Percentiles rank a stretch among this genome's conserved stretches.
These are phyloP conservation scores for Trametes meyenii DNA, from an alignment of 768 basidiomycete species.

Conservation along the genomic window DNA sequence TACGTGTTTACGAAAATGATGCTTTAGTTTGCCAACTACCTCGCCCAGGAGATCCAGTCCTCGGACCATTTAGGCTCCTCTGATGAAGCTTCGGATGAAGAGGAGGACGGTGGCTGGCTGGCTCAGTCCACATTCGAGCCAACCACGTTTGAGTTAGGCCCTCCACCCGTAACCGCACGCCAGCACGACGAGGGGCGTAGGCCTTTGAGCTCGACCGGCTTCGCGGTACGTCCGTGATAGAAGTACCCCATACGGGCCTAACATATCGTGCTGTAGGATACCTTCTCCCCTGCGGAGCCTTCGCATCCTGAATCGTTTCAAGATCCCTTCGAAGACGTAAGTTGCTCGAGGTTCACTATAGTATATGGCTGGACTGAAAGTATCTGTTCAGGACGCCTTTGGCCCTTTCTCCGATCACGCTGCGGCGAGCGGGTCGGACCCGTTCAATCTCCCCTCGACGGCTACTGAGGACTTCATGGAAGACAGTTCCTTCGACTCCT, in stretches of 20 bases:
- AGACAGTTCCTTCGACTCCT: conserved; percentile 66
- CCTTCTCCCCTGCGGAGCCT: conserved; percentile 30
- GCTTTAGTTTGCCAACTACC: conserved; percentile 75
- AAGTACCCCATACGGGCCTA: not conserved
- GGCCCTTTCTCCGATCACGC: conserved; percentile 80
- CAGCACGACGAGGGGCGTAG: conserved; percentile 32
- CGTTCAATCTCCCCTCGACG: conserved; percentile 52
- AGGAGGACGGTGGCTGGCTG: conserved; percentile 80
- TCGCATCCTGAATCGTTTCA: conserved; percentile 24
- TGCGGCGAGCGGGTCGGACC: conserved; percentile 48
- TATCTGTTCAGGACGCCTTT: conserved; percentile 30
- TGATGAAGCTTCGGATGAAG: conserved; percentile 59
- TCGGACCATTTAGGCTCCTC: conserved; percentile 57
- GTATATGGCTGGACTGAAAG: not conserved
- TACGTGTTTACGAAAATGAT: not conserved
- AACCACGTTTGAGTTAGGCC: conserved; percentile 57
- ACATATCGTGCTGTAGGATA: conserved; percentile 29
- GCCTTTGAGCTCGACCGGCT: conserved; percentile 35
- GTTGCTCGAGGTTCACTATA: conserved; percentile 27
- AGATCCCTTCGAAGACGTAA: conserved; percentile 47
- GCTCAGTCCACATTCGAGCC: conserved; percentile 71
- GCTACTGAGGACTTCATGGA: conserved; percentile 63
- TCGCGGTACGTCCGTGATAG: conserved; percentile 30
- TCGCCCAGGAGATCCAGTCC: conserved; percentile 72
- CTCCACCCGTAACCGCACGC: conserved; percentile 31